A percentile compares a stretch with the other conserved stretches of the same genome.
Conservation (phyloP, 2,329 filamentous ascomycete species). For the Penicillium digitatum region DNA sequence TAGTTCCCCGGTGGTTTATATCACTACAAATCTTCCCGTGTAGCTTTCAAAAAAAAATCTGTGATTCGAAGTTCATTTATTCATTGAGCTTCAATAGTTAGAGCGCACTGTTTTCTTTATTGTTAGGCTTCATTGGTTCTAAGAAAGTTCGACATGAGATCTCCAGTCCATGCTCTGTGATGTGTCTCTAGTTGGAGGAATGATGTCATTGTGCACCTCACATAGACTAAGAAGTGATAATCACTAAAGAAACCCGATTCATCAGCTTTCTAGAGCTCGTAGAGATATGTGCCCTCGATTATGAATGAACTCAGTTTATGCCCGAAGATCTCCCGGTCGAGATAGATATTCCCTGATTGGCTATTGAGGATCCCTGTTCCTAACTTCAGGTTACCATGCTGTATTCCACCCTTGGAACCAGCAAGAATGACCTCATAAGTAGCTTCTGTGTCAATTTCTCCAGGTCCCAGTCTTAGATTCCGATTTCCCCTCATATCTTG, state of each 20-base stretch:
- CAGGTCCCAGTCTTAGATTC: not conserved
- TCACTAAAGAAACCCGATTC: not conserved
- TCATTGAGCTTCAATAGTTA: not conserved
- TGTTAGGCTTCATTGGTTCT: not conserved
- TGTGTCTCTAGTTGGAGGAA: too few relatives aligned
- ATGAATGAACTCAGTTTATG: not conserved
- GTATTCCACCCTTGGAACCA: not conserved
- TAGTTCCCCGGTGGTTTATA: not conserved
- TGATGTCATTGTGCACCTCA: not conserved
- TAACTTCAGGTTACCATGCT: not conserved
- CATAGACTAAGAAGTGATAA: not conserved
- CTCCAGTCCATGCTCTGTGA: too few relatives aligned
- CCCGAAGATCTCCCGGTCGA: not conserved
- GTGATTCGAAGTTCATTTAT: not conserved
- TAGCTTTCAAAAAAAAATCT: not conserved
- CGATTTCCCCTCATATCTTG: not conserved
- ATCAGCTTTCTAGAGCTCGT: not conserved
- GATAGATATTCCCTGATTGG: not conserved
- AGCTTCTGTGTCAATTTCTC: not conserved
- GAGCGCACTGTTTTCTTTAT: not conserved
- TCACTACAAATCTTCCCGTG: not conserved
- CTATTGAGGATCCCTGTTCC: not conserved
- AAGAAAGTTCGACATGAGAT: too few relatives aligned
- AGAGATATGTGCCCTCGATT: not conserved
- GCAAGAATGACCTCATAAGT: slow-evolving; percentile 1